Base-by-base conservation (phyloP, 2,329 filamentous ascomycete genomes). In the Botrytis paeoniae region DNA sequence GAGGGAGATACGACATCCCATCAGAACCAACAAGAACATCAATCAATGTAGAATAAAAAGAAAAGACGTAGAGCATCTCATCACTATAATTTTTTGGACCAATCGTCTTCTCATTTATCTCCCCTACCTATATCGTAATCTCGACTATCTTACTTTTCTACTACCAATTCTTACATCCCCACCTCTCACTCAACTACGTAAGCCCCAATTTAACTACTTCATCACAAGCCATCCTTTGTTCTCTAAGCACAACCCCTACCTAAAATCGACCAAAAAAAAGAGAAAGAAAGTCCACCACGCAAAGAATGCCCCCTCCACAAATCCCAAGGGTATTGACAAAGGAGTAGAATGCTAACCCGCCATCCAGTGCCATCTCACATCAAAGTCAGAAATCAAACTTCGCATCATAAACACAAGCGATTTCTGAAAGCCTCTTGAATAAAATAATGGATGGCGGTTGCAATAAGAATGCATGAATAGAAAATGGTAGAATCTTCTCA, bases 281-380 rank as follows among this genome's bases (percentile, higher is more conserved):
- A 35, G 29, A 29, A 4, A 54, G 4, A 64, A 57, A 43, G 12
- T 10, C 3, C 10, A 57, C 20, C 60, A 29, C 43, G 22, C 35
- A 54, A 16, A 39, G 16, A 39, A 64, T 45, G 37, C 45, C 59
- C 60, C 60, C 37, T 41, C 41, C 60, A 71, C 60, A 32, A 66
- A 66, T 65, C 45, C 69, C 37, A 65, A 71, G 69, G 69, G 69
- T 71, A 71, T 71, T 71, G 66, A 71, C 69, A 71, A 66, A 68
- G 45, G 69, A 71, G 60, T 39, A 71, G 39, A 71, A 66, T 57
- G 69, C 69, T 45, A 66, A 65, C 37, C 60, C 29, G 29, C 60
- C 60, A 71, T 65, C 60, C 35, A 64, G 39, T 22, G 35, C 64
- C 35, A 29, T 57, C 35, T 68, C 64, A 57, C 20, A 57, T 68